Percentiles rank a stretch among this genome's conserved stretches.
Conservation (phyloP, 169 alveolate species). For the Cryptosporidium ryanae region DNA sequence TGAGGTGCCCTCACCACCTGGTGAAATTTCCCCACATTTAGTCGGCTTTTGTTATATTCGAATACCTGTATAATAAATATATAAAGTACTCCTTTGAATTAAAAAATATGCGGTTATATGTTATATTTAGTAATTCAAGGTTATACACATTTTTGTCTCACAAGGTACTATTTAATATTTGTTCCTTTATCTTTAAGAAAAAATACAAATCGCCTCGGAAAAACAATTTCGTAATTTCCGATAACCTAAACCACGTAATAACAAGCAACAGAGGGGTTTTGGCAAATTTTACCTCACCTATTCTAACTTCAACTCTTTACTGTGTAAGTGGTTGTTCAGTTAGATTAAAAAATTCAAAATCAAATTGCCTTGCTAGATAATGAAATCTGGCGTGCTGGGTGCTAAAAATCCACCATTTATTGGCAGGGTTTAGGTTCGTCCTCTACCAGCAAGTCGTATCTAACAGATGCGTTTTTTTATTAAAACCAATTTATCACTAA, state of each 20-base stretch:
- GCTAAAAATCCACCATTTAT: constrained; percentile 66
- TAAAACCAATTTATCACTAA: constrained; percentile 65
- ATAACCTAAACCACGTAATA: constrained; percentile 67
- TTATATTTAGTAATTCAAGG: too few species aligned
- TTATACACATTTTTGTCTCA: too few species aligned
- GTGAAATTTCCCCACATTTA: too few species aligned
- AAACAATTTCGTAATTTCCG: constrained; percentile 2
- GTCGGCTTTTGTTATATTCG: too few species aligned
- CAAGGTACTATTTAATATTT: too few species aligned
- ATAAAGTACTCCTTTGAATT: too few species aligned
- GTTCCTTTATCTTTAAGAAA: too few species aligned
- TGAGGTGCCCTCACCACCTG: too few species aligned
- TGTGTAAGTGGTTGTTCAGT: background rate
- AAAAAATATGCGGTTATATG: too few species aligned
- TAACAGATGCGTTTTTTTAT: constrained; percentile 62
- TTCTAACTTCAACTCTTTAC: background rate
- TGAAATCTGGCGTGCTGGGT: constrained; percentile 49
- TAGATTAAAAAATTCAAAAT: constrained; percentile 14
- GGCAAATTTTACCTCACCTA: constrained; percentile 64
- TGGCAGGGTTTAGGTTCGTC: constrained; percentile 76
- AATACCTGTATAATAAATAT: too few species aligned
- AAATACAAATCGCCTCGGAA: constrained; percentile 48
- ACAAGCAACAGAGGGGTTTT: constrained; percentile 27
- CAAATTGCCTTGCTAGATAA: constrained; percentile 30
- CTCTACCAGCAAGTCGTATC: constrained; percentile 77